Base-by-base conservation (phyloP, 768 basidiomycete species). In the Boletus subcaerulescens region DNA sequence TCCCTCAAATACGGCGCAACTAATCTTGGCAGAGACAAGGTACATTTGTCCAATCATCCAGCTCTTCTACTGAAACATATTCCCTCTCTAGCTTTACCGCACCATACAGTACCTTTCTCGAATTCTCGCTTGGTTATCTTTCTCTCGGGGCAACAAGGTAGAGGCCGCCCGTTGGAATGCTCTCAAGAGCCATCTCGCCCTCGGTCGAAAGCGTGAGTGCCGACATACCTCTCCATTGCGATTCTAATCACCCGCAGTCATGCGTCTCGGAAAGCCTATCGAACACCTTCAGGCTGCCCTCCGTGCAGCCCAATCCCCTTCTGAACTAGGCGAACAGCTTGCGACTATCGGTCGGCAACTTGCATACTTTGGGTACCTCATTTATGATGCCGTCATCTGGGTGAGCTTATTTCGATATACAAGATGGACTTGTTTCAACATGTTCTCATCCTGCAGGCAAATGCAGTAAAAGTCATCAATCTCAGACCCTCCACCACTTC, bases 201-300 rank as follows among this genome's bases (percentile, higher is more conserved):
- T 81, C 12, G 91, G 85, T 32, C 81, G 97, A 60, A 98, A 96
- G 74, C 77, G 96, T 97, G 54, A 50, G 70, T 57, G 3, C 11
- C 40, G 4, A 18, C 29, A 48, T 7, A 15, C 13, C 3, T 14
- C 29, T 33, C 29, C 12, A 42, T 9, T 38, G n/a, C 41, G 32
- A 24, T 14, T 17, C 61, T 56, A 3, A 62, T 43, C 44, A 3
- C 17, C 47, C 11, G 17, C 59, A 98, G 96, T 97, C 36, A 77
- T 98, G 79, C 85, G 97, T 15, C 77, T 99, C 50, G 93, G 93
- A 62, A 96, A 98, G 72, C 93, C 94, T 9, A 62, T 95, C 58
- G 97, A 99, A 67, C 93, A 97, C 73, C 77, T 95, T 7, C 96
- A 98, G 69, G 84, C 92, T 1, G 94, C 92, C 31, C 74, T 97